These are phyloP conservation scores for Fraxinus velutina DNA, from an alignment of 305 asterid genomes.

Conservation along the genomic window DNA sequence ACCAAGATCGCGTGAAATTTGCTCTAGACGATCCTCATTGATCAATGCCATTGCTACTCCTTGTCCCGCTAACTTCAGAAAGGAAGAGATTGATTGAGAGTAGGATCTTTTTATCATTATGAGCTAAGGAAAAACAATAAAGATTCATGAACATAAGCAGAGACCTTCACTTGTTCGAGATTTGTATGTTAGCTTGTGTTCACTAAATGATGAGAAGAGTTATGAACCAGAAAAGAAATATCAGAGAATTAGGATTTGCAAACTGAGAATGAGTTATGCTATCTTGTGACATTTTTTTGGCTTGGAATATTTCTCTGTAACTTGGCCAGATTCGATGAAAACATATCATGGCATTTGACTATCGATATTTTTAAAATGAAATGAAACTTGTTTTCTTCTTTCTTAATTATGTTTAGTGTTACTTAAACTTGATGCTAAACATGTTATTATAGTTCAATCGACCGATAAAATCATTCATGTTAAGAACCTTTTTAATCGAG, in stretches of 20 bases:
- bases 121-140: neutral
- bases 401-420: neutral
- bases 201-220: neutral
- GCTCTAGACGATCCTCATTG: neutral
- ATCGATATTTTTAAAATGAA: neutral
- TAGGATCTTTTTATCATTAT: neutral
- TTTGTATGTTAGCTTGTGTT: neutral
- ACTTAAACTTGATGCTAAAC: neutral
- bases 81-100: neutral
- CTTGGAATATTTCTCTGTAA: neutral
- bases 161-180: neutral
- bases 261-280: neutral
- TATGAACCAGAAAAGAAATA: neutral
- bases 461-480: neutral
- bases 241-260: neutral
- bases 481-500: neutral
- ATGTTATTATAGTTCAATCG: neutral
- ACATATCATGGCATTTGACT: neutral
- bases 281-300: neutral
- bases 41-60: neutral
- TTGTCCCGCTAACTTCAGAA: neutral
- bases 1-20: constrained; percentile 43
- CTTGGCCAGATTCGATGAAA: neutral
- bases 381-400: neutral
- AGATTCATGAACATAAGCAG: neutral